Evolutionary conservation across 1,284 basidiomycete genomes (phyloP), one percentile per base, ranked within the genome.

Genomic region (Leccinum huronense): DNA sequence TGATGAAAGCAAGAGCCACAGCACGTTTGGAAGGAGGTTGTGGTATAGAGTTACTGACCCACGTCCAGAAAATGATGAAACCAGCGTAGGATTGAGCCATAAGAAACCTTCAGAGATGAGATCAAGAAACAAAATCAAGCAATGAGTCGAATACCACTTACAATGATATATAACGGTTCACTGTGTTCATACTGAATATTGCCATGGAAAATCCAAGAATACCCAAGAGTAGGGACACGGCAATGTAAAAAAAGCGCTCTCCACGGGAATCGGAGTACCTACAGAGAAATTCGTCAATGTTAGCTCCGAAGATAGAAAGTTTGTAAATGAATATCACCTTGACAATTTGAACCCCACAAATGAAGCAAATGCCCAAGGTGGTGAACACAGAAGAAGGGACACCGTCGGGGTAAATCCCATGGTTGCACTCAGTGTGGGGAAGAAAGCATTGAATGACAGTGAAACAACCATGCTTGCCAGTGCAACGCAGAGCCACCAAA

Each of bases 131-230:
- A 57, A 57, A 19, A 10, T 9, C 1, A 38, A 9, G 16, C 23
- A 57, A 51, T 0, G 23, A 33, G 30, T 27, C 13, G 5, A 16
- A 48, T 48, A 58, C 3, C 19, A 61, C 84, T 69, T 70, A 92
- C 86, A 93, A 75, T 10, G 90, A 86, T 27, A 90, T 75, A 74
- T 94, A 93, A 45, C 91, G 88, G 34, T 86, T 80, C 5, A 80
- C 80, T 2, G 78, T 81, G 72, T 87, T 87, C 85, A 88, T 86
- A 1, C 88, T 91, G 16, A 82, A 81, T 62, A 89, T 82, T 2
- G 91, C 87, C 59, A 95, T 85, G 57, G 89, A 70, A 73, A 93
- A 93, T 5, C 90, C 91, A n/a, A 89, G 59, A 57, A 90, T 84
- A 14, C 88, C 89, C 27, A 87, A 66, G 42, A 79, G 67, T 16